These are phyloP conservation scores for Picea sitchensis DNA, from an alignment of 75 land plant genomes.

Conservation along the genomic window DNA sequence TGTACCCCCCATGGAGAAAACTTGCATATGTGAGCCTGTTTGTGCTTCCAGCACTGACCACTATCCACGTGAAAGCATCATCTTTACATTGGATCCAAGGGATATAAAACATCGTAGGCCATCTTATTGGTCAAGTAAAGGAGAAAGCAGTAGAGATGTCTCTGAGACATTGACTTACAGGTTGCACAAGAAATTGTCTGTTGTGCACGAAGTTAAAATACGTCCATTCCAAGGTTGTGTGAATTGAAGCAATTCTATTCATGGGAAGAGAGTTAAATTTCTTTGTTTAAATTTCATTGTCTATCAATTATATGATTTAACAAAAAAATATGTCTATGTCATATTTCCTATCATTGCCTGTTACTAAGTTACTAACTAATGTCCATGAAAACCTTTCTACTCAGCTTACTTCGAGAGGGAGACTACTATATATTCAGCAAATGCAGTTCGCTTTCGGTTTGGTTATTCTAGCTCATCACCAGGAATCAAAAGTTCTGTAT, in stretches of 20 bases:
- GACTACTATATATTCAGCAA: conserved; percentile 38
- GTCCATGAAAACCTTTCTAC: not conserved
- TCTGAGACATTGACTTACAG: conserved; percentile 48
- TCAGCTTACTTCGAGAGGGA: conserved; percentile 44
- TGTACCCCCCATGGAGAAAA: not conserved
- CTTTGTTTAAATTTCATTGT: not conserved
- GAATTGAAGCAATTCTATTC: not conserved
- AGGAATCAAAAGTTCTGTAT: not conserved
- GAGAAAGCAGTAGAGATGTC: conserved; percentile 18
- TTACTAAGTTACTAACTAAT: not conserved
- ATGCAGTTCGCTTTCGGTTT: conserved; percentile 39
- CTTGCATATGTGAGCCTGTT: conserved; percentile 50
- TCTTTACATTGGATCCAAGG: conserved; percentile 55
- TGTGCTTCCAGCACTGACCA: conserved; percentile 92
- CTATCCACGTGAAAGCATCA: conserved; percentile 71
- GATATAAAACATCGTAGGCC: conserved; percentile 34
- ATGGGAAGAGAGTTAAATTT: not conserved
- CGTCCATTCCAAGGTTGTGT: conserved; percentile 41
- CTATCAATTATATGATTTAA: not conserved
- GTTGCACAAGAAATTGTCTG: conserved; percentile 32
- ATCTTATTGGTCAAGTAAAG: conserved; percentile 54
- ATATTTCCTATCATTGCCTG: not conserved
- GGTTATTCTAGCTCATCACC: conserved; percentile 8
- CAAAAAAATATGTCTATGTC: not conserved
- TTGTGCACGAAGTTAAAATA: conserved; percentile 43